Evolutionary conservation across 805 yeast species (phyloP).

Genomic region (Lipomyces yamadae): DNA sequence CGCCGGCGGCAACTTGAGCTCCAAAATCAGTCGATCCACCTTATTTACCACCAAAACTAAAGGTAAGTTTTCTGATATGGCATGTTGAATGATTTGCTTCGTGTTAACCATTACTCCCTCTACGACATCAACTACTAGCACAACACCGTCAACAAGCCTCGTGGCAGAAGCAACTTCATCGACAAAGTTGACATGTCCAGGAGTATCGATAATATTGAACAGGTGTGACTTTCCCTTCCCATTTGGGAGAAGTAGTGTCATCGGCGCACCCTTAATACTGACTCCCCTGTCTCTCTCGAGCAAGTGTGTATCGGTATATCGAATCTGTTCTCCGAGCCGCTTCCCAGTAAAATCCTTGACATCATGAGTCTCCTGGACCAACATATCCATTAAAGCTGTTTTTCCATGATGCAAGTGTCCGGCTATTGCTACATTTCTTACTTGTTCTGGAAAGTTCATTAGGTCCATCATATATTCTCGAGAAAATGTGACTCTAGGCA

Average conservation of each 20-base stretch:
- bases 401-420: conserved; percentile 89
- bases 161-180: conserved; percentile 72
- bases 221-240: conserved; percentile 59
- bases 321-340: conserved; percentile 53
- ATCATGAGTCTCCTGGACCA: conserved; percentile 72
- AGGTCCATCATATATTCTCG: conserved; percentile 63
- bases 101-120: conserved; percentile 77
- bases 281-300: conserved; percentile 74
- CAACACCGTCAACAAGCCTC: conserved; percentile 64
- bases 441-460: conserved; percentile 61
- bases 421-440: conserved; percentile 75
- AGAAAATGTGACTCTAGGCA: conserved; percentile 67
- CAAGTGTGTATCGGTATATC: conserved; percentile 73
- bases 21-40: conserved; percentile 82
- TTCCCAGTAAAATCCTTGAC: conserved; percentile 43
- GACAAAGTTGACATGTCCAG: conserved; percentile 86
- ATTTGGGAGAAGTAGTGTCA: conserved; percentile 63
- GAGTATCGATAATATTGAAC: conserved; percentile 77
- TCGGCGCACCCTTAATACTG: conserved; percentile 65
- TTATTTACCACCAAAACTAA: conserved; percentile 74
- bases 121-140: conserved; percentile 78
- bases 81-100: conserved; percentile 55
- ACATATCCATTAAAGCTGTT: conserved; percentile 72
- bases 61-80: conserved; percentile 56
- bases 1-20: conserved; percentile 70